Evolutionary conservation across 176 grass and related monocot species (phyloP), one percentile per base, ranked within the genome.

Genomic region (Oryza glaberrima): DNA sequence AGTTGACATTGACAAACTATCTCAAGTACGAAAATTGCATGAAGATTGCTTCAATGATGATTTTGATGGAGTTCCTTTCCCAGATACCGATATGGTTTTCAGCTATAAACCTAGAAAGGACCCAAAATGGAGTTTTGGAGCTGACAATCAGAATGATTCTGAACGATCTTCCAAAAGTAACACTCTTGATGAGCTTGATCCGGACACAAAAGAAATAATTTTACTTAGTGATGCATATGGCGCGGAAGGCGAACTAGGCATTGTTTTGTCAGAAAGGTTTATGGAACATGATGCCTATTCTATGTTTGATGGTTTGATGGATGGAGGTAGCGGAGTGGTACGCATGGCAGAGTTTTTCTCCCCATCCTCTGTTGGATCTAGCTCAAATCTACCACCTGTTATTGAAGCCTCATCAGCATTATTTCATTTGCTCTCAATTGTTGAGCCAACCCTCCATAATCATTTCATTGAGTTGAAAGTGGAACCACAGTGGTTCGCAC

Each of bases 261-360:
- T 94, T 79, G 88, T 96, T 56, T 89, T 99, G 84, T 96, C 97
- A 65, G 94, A 99, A 67, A 94, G 91, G 71, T 99, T 99, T 71
- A 94, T 96, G 90, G 97, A 99, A 80, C 97, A 99, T 89, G 97
- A 99, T 92, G 94, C 94, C 45, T 99, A 99, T 85, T 94, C 85
- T 34, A 91, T 96, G 80, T 99, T 99, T 52, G 93, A 92, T 85
- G 90, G 90, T 80, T 91, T 96, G 80, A 94, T 99, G 97, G 87
- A 91, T 44, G 97, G 94, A 67, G 91, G 77, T 44, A 67, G 81
- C 0, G 90, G 90, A 78, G 90, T 92, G 69, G 86, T 96, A 67
- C 84, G 79, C 6, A 92, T 99, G 90, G 89, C 97, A 7, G 90
- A 92, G 66, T 99, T 96, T 78, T 99, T 94, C 86, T 99, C 85